Evolutionary conservation across 2,329 filamentous ascomycete genomes (phyloP).

Genomic region (Neofusicoccum laricinum): DNA sequence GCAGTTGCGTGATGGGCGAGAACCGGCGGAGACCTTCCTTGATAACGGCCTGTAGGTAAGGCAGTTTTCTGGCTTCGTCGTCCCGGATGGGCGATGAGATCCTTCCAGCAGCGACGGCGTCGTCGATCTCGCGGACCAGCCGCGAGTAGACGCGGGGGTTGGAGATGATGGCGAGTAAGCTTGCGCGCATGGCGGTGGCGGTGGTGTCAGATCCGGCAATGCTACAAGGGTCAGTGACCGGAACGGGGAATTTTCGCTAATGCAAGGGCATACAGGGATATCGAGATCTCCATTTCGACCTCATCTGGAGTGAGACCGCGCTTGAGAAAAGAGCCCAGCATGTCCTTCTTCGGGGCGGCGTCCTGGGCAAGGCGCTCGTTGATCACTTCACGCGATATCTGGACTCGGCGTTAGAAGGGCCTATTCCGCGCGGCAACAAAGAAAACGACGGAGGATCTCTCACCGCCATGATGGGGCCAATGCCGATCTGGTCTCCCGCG

Average conservation of each 20-base stretch:
- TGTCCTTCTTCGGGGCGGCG: conserved; percentile 44
- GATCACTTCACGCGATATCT: conserved; percentile 41
- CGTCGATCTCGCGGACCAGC: conserved; percentile 48
- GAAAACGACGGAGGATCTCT: background rate
- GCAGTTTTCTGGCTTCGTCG: conserved; percentile 39
- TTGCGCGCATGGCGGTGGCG: conserved; percentile 53
- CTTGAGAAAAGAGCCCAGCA: conserved; percentile 53
- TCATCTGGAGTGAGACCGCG: conserved; percentile 39
- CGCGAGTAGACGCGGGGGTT: conserved; percentile 46
- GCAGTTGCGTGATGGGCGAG: conserved; percentile 35
- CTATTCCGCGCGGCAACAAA: too few relatives aligned
- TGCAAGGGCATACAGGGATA: conserved; percentile 42
- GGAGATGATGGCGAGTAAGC: conserved; percentile 52
- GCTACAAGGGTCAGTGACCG: background rate
- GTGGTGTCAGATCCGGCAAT: conserved; percentile 54
- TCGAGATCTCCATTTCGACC: conserved; percentile 45
- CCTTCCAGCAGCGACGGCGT: conserved; percentile 36
- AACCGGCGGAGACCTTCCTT: conserved; percentile 48
- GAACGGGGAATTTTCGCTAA: conserved; percentile 1
- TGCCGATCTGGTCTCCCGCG: conserved; percentile 14
- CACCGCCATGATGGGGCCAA: conserved; percentile 21
- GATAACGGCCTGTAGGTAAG: conserved; percentile 47
- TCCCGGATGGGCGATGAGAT: conserved; percentile 43
- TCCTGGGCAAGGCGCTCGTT: conserved; percentile 48
- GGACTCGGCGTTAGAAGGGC: background rate